phyloP scores from a whole-genome alignment of 176 grass and related monocot genomes.

The Hyparrhenia diplandra region DNA sequence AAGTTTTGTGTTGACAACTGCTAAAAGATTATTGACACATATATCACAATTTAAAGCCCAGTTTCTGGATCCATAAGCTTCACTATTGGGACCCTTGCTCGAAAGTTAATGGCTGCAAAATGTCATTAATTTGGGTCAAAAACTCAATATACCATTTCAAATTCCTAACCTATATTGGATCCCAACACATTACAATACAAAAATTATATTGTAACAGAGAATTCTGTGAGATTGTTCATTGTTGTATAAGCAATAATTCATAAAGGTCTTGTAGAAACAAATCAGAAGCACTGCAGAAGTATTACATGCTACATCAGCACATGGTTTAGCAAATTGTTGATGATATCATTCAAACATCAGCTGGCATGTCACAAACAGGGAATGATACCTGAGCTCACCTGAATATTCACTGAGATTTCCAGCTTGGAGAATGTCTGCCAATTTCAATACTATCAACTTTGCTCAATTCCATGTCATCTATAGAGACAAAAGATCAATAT shows the following conservation, averaged over 20 bases:
- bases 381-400: slow-evolving; percentile 47
- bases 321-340: background rate
- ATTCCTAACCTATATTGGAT: background rate
- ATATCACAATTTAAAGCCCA: slow-evolving; percentile 94
- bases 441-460: slow-evolving; percentile 86
- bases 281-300: slow-evolving; percentile 3
- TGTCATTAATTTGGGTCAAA: slow-evolving; percentile 27
- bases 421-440: slow-evolving; percentile 77
- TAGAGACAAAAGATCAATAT: slow-evolving; percentile 89
- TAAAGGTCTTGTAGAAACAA: slow-evolving; percentile 5
- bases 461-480: slow-evolving; percentile 59
- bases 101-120: slow-evolving; percentile 80
- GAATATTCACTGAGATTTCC: slow-evolving; percentile 88
- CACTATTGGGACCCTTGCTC: slow-evolving; percentile 96
- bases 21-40: slow-evolving; percentile 96
- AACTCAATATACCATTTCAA: slow-evolving; percentile 23
- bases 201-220: background rate
- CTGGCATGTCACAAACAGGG: slow-evolving; percentile 4
- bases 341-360: slow-evolving; percentile 15
- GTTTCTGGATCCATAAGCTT: slow-evolving; percentile 97
- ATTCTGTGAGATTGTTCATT: background rate
- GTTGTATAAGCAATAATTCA: background rate
- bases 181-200: background rate
- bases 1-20: slow-evolving; percentile 98
- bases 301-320: background rate